Evolutionary conservation across 208 protist genomes (phyloP), one percentile per base, ranked within the genome.

Genomic region (Crithidia expoeki): DNA sequence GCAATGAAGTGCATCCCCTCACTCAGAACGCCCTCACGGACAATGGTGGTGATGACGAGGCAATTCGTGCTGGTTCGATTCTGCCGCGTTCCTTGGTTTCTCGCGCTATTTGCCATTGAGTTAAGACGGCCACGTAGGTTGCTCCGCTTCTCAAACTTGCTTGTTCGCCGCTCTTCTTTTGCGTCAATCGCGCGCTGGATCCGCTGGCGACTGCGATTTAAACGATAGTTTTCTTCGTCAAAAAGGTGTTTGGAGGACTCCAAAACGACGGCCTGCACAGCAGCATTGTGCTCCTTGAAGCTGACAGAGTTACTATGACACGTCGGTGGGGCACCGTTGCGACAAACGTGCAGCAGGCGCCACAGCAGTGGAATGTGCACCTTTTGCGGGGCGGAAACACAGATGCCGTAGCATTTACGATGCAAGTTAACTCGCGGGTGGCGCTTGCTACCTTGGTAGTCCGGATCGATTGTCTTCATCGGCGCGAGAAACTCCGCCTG

Each of bases 231-330:
- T 49, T 96, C 92, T 65, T 94, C 92, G 74, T 96, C 84, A 79
- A 94, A 96, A 14, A 96, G 73, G 61, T 96, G 89, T 52, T 96
- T 96, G 12, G 92, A 96, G 14, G 92, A 89, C 67, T 96, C 89
- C 10, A 96, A 59, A 25, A 96, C 83, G 32, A 94, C 79, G 11
- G 88, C 92, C 62, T 96, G 92, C 38, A 94, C 79, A 25, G 81
- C 83, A 34, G 79, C 84, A 53, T 79, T 80, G 78, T 91, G 88
- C 59, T 81, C 88, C 12, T 40, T 72, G 34, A 66, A 79, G 10
- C 79, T 74, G 38, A 61, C 23, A 0, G 77, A 71, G 70, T 70
- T 72, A 74, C 84, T 92, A 33, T 85, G 68, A 63, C 88, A 93
- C 55, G 62, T 68, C n/a, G 83, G 83, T 7, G 82, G 75, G 7